phyloP scores from a whole-genome alignment of 129 eudicot species.

The Solidago caesia region DNA sequence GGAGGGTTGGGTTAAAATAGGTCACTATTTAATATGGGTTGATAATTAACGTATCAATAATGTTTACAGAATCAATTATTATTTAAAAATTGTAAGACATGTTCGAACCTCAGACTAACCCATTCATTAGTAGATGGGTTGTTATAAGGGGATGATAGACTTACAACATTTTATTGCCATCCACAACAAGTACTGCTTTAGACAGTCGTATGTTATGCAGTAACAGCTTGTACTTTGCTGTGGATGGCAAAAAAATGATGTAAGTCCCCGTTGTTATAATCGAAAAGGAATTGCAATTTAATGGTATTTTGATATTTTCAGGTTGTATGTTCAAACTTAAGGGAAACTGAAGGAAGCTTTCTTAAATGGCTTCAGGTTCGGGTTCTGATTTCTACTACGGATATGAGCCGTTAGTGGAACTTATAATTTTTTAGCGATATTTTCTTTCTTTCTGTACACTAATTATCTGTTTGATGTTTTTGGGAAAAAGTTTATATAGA shows the following conservation, averaged over 20 bases:
- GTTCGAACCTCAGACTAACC: not conserved
- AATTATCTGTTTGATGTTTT: not conserved
- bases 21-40: not conserved
- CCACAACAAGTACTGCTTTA: no score
- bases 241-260: no score
- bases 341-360: conserved; percentile 19
- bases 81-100: no score
- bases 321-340: conserved; percentile 13
- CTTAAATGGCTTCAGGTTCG: conserved; percentile 3
- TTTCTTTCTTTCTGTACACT: not conserved
- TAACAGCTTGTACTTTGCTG: no score
- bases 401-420: not conserved
- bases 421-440: not conserved
- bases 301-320: conserved; percentile 9
- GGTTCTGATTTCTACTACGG: conserved; percentile 7
- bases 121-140: not conserved
- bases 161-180: conserved; percentile 13
- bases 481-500: not conserved
- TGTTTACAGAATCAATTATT: not conserved
- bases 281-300: not conserved
- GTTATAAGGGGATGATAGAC: no score
- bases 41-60: not conserved
- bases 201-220: no score
- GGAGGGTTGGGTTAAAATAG: not conserved
- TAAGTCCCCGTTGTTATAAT: not conserved